Evolutionary conservation across 2,329 filamentous ascomycete genomes (phyloP).

Genomic region (Phaeophleospora eucalypticola): DNA sequence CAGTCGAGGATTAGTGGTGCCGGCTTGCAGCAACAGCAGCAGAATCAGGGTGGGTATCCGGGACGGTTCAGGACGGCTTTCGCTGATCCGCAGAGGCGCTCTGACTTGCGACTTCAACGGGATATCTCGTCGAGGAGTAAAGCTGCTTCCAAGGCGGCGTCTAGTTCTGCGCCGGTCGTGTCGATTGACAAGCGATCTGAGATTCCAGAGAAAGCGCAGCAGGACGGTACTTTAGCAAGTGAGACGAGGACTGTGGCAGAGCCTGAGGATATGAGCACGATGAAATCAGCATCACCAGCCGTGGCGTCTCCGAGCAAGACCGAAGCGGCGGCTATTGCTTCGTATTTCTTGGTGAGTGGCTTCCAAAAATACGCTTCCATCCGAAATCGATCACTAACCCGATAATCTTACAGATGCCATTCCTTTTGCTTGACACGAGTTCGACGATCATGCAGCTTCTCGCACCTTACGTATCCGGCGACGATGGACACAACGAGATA

Average conservation of each 20-base stretch:
- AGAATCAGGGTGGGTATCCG: too few relatives aligned
- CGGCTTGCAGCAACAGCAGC: conserved; percentile 16
- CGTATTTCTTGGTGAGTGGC: conserved; percentile 12
- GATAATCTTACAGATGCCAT: conserved; percentile 1
- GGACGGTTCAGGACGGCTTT: conserved; percentile 2
- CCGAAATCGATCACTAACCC: neutral
- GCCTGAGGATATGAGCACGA: neutral
- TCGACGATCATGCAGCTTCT: neutral
- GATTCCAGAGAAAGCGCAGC: too few relatives aligned
- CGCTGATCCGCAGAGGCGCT: too few relatives aligned
- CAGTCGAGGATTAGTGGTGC: conserved; percentile 20
- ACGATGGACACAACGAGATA: neutral
- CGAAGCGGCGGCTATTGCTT: conserved; percentile 4
- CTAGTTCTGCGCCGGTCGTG: too few relatives aligned
- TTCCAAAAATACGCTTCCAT: neutral
- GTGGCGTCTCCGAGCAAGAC: conserved; percentile 9
- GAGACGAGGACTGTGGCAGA: too few relatives aligned
- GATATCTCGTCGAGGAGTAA: too few relatives aligned
- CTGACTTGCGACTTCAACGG: too few relatives aligned
- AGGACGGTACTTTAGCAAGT: too few relatives aligned
- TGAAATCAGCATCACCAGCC: neutral
- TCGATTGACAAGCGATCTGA: too few relatives aligned
- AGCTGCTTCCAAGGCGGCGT: too few relatives aligned
- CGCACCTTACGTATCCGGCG: neutral
- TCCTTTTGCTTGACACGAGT: neutral